Conservation (phyloP, 2,329 filamentous ascomycete genomes). For the Penicillium rolfsii region DNA sequence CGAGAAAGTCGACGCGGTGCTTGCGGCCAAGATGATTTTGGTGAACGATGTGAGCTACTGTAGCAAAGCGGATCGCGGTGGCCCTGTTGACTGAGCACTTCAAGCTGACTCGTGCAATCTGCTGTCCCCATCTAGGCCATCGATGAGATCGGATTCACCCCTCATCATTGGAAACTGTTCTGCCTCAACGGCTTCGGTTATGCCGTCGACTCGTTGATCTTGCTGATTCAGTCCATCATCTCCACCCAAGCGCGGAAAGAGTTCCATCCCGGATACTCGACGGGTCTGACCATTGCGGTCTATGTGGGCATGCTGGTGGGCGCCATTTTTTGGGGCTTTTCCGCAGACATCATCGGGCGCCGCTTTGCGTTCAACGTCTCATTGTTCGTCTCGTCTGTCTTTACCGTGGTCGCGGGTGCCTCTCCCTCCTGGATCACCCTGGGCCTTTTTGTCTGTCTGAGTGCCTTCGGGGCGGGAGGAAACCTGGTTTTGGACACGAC, state of each 20-base stretch:
- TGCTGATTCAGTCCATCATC: constrained; percentile 42
- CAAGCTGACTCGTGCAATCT: not conserved
- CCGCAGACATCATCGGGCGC: constrained; percentile 69
- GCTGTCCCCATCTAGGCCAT: constrained; percentile 33
- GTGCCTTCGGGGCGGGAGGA: constrained; percentile 66
- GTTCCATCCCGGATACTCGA: constrained; percentile 35
- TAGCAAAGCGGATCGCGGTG: not conserved
- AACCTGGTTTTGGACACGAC: constrained; percentile 67
- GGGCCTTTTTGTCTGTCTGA: constrained; percentile 64
- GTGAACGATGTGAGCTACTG: constrained; percentile 36
- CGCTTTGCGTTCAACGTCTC: constrained; percentile 70
- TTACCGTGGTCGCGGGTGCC: constrained; percentile 67
- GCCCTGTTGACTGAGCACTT: not conserved
- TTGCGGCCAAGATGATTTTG: constrained; percentile 46
- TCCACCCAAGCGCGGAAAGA: constrained; percentile 29
- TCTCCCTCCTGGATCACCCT: constrained; percentile 68
- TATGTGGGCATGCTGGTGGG: constrained; percentile 50
- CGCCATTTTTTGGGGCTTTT: constrained; percentile 68
- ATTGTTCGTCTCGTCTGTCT: constrained; percentile 64
- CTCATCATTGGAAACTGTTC: constrained; percentile 63
- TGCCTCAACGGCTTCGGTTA: constrained; percentile 65
- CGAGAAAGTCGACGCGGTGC: constrained; percentile 41
- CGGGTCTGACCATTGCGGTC: constrained; percentile 45
- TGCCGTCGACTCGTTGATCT: constrained; percentile 44
- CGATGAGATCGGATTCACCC: constrained; percentile 65